A percentile compares a stretch with the other conserved stretches of the same genome.
These are phyloP conservation scores for Debaryomycetaceae sp. DNA, from an alignment of 1,139 yeast genomes.

Conservation along the genomic window DNA sequence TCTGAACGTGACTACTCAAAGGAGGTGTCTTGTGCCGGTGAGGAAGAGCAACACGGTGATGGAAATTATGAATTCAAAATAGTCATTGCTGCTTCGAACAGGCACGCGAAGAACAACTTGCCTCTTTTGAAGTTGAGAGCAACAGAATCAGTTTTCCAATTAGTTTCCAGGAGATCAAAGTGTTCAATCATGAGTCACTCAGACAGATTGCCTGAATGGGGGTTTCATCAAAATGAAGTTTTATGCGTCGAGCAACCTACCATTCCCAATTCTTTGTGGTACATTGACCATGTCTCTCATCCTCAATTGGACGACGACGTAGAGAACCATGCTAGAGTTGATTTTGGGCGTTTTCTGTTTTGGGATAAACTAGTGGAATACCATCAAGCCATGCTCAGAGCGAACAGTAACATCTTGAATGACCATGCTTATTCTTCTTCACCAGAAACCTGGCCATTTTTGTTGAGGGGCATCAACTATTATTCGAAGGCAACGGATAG, in stretches of 20 bases:
- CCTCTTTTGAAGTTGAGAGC: constrained; percentile 46
- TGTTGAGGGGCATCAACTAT: constrained; percentile 30
- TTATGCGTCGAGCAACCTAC: constrained; percentile 68
- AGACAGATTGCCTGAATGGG: constrained; percentile 66
- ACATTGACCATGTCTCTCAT: constrained; percentile 58
- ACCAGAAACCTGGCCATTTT: constrained; percentile 42
- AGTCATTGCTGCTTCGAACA: constrained; percentile 26
- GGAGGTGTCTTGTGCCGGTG: constrained; percentile 68
- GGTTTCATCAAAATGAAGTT: constrained; percentile 68
- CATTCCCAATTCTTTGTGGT: constrained; percentile 58
- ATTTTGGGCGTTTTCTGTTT: constrained; percentile 21
- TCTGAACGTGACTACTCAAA: constrained; percentile 77
- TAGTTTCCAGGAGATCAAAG: constrained; percentile 55
- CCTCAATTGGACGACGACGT: constrained; percentile 36
- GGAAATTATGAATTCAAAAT: constrained; percentile 52
- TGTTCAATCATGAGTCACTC: constrained; percentile 66
- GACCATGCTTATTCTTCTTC: constrained; percentile 27
- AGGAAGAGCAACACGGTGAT: constrained; percentile 45
- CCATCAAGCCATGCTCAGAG: constrained; percentile 32
- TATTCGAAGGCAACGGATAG: constrained; percentile 25
- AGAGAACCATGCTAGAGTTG: constrained; percentile 24
- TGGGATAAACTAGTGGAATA: constrained; percentile 30
- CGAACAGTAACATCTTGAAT: constrained; percentile 23
- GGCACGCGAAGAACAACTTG: constrained; percentile 25
- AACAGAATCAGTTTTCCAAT: constrained; percentile 53